phyloP scores from a whole-genome alignment of 768 basidiomycete species.

The Hebeloma cylindrosporum region DNA sequence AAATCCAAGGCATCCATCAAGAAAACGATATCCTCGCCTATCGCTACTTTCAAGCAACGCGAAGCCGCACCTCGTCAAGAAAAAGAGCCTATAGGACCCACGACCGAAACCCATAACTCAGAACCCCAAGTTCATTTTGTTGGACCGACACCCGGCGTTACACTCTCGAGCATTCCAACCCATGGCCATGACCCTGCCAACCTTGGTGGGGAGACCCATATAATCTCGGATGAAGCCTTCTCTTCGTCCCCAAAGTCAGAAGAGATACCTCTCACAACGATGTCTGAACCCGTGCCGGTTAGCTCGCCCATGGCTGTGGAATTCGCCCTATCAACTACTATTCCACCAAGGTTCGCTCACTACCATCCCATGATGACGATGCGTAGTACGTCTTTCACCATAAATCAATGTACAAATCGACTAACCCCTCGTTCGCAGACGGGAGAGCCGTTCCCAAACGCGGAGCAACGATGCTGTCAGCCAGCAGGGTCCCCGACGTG shows the following conservation, averaged over 20 bases:
- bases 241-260: conserved; percentile 22
- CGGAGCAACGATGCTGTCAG: conserved; percentile 34
- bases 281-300: conserved; percentile 6
- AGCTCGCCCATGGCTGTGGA: too few relatives aligned
- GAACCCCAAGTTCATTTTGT: conserved; percentile 17
- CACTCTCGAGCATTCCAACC: neutral
- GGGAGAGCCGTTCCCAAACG: conserved; percentile 17
- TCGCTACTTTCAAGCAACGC: conserved; percentile 20
- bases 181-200: conserved; percentile 7
- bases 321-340: conserved; percentile 20
- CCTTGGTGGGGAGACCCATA: too few relatives aligned
- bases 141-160: conserved; percentile 24
- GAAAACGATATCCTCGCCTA: conserved; percentile 35
- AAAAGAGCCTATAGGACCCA: neutral
- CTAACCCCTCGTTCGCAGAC: conserved; percentile 7
- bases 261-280: conserved; percentile 12
- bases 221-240: conserved; percentile 13
- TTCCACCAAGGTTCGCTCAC: conserved; percentile 14
- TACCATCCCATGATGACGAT: conserved; percentile 18
- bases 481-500: conserved; percentile 13
- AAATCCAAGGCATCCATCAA: conserved; percentile 31
- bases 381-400: neutral
- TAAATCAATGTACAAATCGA: neutral
- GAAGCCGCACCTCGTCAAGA: conserved; percentile 16
- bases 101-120: neutral